Conservation (phyloP, 768 basidiomycete genomes). For the Lepiota venenata region DNA sequence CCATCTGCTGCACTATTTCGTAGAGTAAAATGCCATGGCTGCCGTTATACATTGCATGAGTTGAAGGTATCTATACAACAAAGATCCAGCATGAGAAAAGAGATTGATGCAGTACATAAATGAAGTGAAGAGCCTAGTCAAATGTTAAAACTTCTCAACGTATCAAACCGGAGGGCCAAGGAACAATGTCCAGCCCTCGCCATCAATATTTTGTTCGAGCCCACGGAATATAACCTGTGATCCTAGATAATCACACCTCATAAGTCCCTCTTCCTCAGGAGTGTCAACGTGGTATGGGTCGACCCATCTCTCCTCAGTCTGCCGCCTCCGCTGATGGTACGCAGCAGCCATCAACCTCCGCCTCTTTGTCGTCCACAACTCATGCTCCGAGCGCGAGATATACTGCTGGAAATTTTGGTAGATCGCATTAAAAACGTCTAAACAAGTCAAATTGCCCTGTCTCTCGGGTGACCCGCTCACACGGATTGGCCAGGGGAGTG, state of each 20-base stretch:
- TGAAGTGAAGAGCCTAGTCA: too few relatives aligned
- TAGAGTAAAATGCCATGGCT: too few relatives aligned
- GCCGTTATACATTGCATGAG: too few relatives aligned
- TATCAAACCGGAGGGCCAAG: background rate
- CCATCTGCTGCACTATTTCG: too few relatives aligned
- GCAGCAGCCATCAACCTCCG: conserved; percentile 2
- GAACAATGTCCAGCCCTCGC: conserved; percentile 3
- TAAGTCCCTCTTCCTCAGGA: conserved; percentile 4
- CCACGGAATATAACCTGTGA: conserved; percentile 6
- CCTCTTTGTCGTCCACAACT: background rate
- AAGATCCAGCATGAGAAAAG: too few relatives aligned
- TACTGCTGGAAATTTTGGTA: conserved; percentile 5
- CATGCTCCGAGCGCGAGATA: background rate
- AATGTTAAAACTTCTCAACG: too few relatives aligned
- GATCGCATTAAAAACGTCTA: conserved; percentile 1
- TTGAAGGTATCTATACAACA: too few relatives aligned
- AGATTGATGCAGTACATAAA: background rate
- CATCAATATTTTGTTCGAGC: background rate
- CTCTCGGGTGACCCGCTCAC: background rate
- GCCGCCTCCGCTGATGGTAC: background rate
- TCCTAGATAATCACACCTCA: conserved; percentile 8
- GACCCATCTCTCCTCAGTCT: background rate
- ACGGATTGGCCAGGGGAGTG: conserved; percentile 6
- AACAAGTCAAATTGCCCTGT: background rate
- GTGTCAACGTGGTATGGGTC: background rate